Conservation (phyloP, 805 yeast species). For the Nakazawaea ishiwadae region DNA sequence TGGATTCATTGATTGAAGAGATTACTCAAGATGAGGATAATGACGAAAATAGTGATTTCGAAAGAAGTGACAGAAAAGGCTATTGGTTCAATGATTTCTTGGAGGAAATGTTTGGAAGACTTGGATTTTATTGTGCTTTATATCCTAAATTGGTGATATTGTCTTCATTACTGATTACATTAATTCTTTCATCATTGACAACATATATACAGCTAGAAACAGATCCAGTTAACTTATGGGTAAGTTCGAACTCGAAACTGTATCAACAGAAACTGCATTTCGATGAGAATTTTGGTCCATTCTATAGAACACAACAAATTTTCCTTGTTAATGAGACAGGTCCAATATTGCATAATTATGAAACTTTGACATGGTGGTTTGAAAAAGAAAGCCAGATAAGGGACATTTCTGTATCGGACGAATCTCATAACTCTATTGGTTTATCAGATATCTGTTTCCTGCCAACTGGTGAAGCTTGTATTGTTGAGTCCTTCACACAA, state of each 20-base stretch:
- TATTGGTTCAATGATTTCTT: constrained; percentile 45
- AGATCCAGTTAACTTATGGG: constrained; percentile 87
- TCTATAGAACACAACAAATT: constrained; percentile 83
- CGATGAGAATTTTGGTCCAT: constrained; percentile 85
- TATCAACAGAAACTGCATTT: constrained; percentile 61
- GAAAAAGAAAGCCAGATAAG: constrained; percentile 60
- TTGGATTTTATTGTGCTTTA: constrained; percentile 57
- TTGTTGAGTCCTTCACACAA: constrained; percentile 83
- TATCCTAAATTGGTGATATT: constrained; percentile 53
- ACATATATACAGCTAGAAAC: constrained; percentile 57
- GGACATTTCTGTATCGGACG: constrained; percentile 21
- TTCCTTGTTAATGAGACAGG: constrained; percentile 69
- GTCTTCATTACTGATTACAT: constrained; percentile 34
- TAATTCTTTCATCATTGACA: constrained; percentile 48
- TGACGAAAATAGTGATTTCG: constrained; percentile 28
- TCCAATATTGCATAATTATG: constrained; percentile 61
- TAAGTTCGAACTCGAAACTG: constrained; percentile 70
- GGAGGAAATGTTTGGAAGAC: constrained; percentile 40
- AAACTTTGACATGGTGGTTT: constrained; percentile 83
- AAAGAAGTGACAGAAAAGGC: constrained; percentile 22
- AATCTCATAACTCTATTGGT: constrained; percentile 17
- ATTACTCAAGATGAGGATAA: constrained; percentile 15
- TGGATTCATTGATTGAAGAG: constrained; percentile 3
- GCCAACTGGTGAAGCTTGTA: constrained; percentile 78
- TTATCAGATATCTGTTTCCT: constrained; percentile 76